These are phyloP conservation scores for Rhizopogon rudus DNA, from an alignment of 768 basidiomycete species.

Conservation along the genomic window DNA sequence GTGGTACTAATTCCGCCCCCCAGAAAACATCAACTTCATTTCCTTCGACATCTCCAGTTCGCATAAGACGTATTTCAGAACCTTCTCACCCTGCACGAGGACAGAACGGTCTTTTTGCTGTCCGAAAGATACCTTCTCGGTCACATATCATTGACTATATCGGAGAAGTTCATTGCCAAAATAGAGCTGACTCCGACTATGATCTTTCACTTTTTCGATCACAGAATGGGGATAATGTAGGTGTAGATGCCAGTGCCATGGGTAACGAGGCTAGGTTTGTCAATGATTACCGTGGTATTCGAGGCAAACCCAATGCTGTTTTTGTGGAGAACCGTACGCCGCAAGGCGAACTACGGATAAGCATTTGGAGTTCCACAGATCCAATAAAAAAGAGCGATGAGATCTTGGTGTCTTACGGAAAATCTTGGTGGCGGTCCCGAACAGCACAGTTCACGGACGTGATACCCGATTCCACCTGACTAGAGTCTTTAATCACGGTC, in stretches of 20 bases:
- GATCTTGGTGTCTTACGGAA: constrained; percentile 85
- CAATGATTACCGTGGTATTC: constrained; percentile 88
- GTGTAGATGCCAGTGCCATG: constrained; percentile 67
- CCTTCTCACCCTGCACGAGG: constrained; percentile 70
- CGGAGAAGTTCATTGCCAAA: constrained; percentile 80
- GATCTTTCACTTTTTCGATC: constrained; percentile 76
- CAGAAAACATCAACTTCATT: constrained; percentile 2
- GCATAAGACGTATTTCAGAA: constrained; percentile 53
- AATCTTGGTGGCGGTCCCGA: constrained; percentile 69
- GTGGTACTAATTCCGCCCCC: constrained; percentile 15
- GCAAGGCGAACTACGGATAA: constrained; percentile 67
- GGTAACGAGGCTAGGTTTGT: constrained; percentile 90
- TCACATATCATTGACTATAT: constrained; percentile 76
- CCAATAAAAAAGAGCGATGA: constrained; percentile 77
- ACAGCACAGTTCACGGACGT: not conserved
- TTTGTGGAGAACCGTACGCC: constrained; percentile 54
- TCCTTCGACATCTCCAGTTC: constrained; percentile 28
- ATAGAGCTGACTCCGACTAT: constrained; percentile 73
- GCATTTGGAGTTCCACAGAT: constrained; percentile 60
- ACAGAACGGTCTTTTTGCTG: constrained; percentile 78
- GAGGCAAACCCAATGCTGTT: constrained; percentile 59
- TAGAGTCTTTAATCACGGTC: not conserved
- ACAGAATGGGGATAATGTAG: constrained; percentile 55
- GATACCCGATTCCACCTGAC: not conserved
- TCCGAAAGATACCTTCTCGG: constrained; percentile 59